These are phyloP conservation scores for Starmerella roubikii DNA, from an alignment of 805 yeast species.

Conservation along the genomic window DNA sequence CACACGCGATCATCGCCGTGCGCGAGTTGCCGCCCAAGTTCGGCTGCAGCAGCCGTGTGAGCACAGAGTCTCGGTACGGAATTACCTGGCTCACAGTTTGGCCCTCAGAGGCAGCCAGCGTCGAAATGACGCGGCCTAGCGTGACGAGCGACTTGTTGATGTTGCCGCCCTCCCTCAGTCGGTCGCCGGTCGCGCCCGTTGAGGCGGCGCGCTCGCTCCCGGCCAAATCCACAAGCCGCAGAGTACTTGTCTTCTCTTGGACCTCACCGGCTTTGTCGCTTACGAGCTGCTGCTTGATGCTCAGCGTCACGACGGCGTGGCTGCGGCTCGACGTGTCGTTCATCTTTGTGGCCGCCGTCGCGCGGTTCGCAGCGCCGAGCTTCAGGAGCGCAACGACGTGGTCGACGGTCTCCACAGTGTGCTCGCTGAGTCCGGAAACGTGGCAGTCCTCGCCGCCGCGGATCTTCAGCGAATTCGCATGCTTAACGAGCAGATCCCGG, in stretches of 20 bases:
- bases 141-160: constrained; percentile 70
- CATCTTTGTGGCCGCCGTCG: constrained; percentile 62
- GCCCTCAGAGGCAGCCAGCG: constrained; percentile 34
- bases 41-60: constrained; percentile 65
- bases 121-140: constrained; percentile 52
- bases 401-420: constrained; percentile 33
- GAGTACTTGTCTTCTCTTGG: constrained; percentile 41
- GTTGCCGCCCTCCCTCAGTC: constrained; percentile 61
- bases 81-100: constrained; percentile 26
- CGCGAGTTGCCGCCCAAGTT: constrained; percentile 76
- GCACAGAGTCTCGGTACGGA: constrained; percentile 61
- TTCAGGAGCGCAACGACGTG: constrained; percentile 38
- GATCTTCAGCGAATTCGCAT: constrained; percentile 30
- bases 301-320: constrained; percentile 62
- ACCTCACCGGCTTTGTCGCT: constrained; percentile 22
- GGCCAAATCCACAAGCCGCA: constrained; percentile 66
- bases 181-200: constrained; percentile 41
- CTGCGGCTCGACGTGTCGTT: constrained; percentile 64
- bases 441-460: constrained; percentile 55
- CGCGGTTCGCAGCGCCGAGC: constrained; percentile 42
- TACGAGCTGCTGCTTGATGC: constrained; percentile 42
- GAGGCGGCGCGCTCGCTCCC: constrained; percentile 63
- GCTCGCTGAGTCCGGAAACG: constrained; percentile 52
- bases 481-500: constrained; percentile 38
- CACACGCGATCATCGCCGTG: constrained; percentile 76